Percentiles rank a stretch among this genome's conserved stretches.
These are phyloP conservation scores for Aureobasidium pullulans DNA, from an alignment of 2,329 filamentous ascomycete species.

Conservation along the genomic window DNA sequence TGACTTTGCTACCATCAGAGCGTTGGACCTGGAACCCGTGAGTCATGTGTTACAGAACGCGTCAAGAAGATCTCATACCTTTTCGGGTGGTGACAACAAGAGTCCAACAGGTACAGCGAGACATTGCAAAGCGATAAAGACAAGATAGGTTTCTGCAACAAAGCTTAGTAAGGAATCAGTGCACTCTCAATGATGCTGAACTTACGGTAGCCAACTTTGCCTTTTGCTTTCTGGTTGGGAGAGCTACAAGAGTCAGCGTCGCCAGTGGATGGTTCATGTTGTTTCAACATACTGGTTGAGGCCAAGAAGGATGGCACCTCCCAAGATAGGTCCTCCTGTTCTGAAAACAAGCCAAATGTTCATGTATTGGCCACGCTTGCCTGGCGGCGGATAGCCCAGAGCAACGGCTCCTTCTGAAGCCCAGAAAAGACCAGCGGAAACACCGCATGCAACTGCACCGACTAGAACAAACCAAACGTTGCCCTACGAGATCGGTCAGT, in stretches of 20 bases:
- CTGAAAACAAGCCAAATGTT: slow-evolving; percentile 46
- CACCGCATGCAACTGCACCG: slow-evolving; percentile 42
- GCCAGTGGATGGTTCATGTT: neutral
- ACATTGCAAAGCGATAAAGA: slow-evolving; percentile 37
- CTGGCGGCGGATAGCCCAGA: slow-evolving; percentile 42
- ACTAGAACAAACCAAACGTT: slow-evolving; percentile 47
- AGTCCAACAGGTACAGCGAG: slow-evolving; percentile 32
- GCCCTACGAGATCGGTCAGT: slow-evolving; percentile 22
- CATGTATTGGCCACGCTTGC: slow-evolving; percentile 42
- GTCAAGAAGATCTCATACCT: slow-evolving; percentile 15
- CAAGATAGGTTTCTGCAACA: slow-evolving; percentile 31
- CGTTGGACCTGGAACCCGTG: slow-evolving; percentile 28
- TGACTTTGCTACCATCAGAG: slow-evolving; percentile 33
- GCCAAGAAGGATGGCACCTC: slow-evolving; percentile 40
- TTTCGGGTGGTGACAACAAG: slow-evolving; percentile 33
- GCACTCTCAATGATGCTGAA: neutral
- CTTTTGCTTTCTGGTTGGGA: slow-evolving; percentile 33
- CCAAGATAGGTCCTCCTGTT: slow-evolving; percentile 42
- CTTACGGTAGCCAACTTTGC: slow-evolving; percentile 25
- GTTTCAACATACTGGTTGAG: slow-evolving; percentile 33
- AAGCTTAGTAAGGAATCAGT: neutral
- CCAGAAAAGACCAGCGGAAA: slow-evolving; percentile 46
- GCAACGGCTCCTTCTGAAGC: slow-evolving; percentile 44
- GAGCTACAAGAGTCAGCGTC: neutral
- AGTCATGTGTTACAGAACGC: neutral